A percentile compares a stretch with the other conserved stretches of the same genome.
These are phyloP conservation scores for Apiotrichum laibachii DNA, from an alignment of 1,284 basidiomycete species.

Conservation along the genomic window DNA sequence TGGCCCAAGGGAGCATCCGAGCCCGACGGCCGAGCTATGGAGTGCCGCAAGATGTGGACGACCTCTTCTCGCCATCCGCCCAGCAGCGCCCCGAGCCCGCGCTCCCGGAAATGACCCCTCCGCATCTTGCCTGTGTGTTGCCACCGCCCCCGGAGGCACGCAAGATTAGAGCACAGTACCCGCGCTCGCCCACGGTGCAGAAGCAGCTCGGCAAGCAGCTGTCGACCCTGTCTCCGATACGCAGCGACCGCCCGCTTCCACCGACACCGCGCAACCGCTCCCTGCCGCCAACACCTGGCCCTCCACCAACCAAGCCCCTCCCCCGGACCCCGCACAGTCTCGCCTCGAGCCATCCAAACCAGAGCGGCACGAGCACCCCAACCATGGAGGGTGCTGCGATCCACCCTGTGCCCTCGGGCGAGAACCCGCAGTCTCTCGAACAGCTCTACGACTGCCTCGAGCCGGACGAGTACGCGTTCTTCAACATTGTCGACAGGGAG, in stretches of 20 bases:
- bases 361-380: neutral
- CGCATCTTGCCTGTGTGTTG: neutral
- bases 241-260: too few relatives aligned
- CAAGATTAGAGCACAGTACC: neutral
- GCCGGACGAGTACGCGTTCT: slow-evolving; percentile 66
- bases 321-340: too few relatives aligned
- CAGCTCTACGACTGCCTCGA: slow-evolving; percentile 43
- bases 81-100: neutral
- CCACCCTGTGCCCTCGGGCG: too few relatives aligned
- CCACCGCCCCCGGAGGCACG: neutral
- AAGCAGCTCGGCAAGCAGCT: too few relatives aligned
- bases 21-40: neutral
- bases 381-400: too few relatives aligned
- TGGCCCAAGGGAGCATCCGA: neutral
- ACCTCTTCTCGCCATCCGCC: neutral
- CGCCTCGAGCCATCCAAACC: neutral
- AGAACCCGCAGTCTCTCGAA: slow-evolving; percentile 23
- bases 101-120: neutral
- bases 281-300: too few relatives aligned
- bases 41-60: neutral
- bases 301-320: too few relatives aligned
- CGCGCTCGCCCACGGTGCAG: too few relatives aligned
- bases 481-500: slow-evolving; percentile 69
- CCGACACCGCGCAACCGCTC: too few relatives aligned
- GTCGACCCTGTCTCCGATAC: too few relatives aligned